These are phyloP conservation scores for Vitis hybrid DNA, from an alignment of 177 flowering plant species.

Conservation along the genomic window DNA sequence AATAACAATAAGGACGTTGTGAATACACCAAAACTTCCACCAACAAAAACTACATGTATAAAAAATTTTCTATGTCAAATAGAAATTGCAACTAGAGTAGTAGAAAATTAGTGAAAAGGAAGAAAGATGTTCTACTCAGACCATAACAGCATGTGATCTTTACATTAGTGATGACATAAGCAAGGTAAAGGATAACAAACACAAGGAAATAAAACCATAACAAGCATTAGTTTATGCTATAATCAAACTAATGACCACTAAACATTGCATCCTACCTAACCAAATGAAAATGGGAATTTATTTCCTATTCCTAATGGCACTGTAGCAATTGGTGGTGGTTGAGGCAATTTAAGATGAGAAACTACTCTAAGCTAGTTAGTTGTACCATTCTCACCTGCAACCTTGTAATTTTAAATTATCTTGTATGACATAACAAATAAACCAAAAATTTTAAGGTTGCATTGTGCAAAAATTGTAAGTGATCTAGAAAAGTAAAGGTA, in stretches of 20 bases:
- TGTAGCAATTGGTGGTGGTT: constrained; percentile 86
- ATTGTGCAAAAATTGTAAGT: neutral
- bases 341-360: constrained; percentile 73
- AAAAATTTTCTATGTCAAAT: no score
- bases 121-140: neutral
- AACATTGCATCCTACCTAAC: constrained; percentile 62
- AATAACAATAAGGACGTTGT: neutral
- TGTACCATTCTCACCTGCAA: constrained; percentile 96
- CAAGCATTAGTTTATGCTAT: neutral
- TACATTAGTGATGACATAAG: neutral
- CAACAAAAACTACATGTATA: neutral
- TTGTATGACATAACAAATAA: neutral
- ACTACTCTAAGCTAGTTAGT: constrained; percentile 91
- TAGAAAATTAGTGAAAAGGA: neutral
- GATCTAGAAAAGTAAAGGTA: neutral
- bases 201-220: neutral
- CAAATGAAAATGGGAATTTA: constrained; percentile 88
- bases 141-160: neutral
- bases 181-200: neutral
- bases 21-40: neutral
- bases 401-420: constrained; percentile 38
- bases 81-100: neutral
- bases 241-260: neutral
- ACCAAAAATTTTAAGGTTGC: neutral
- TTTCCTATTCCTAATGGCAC: constrained; percentile 95